Base-by-base conservation (phyloP, 1,139 yeast genomes). In the Komagataea norvegica region DNA sequence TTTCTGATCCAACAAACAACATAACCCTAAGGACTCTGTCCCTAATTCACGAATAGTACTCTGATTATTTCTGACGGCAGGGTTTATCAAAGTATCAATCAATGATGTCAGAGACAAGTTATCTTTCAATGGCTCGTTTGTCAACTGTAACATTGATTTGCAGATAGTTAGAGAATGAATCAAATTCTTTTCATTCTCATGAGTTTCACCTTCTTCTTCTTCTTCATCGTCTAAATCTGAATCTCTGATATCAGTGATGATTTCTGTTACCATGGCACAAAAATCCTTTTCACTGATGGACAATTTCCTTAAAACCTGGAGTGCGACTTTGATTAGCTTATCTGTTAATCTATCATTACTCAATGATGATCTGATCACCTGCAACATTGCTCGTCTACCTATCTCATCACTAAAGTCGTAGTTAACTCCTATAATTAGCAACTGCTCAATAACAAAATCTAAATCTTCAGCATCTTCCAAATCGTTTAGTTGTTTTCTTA, bases 321-420 rank as follows among this genome's bases (percentile, higher is more conserved):
- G 70, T 1, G 85, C 72, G 8, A 72, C 67, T 20, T 74, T 70
- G 22, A 81, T 70, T 15, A 84, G 61, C 3, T 65, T 57, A 32
- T 79, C 85, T 5, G 70, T 56, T 19, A 85, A 62, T 15, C 71
- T 68, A 39, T 75, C 80, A 34, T 72, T 68, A 1, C 77, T 66
- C 41, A 82, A 61, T 10, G 79, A 65, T 22, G 76, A 67, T 60
- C 96, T 74, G 14, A 88, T 70, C 5, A 83, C 73, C 38, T 78
- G 82, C 31, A 87, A 62, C 78, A 87, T 81, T 34, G 79, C 77
- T 56, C 95, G 72, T 55, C 97, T 75, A 6, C 97, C 96, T 36
- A 85, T 75, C 58, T 89, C 96, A 62, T 91, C 98, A 47, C 89
- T 82, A 53, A 77, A 87, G 57, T 91, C 98, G 55, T 81, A 84